These are phyloP conservation scores for Nematodospora anomalae DNA, from an alignment of 1,139 yeast species.

Conservation along the genomic window DNA sequence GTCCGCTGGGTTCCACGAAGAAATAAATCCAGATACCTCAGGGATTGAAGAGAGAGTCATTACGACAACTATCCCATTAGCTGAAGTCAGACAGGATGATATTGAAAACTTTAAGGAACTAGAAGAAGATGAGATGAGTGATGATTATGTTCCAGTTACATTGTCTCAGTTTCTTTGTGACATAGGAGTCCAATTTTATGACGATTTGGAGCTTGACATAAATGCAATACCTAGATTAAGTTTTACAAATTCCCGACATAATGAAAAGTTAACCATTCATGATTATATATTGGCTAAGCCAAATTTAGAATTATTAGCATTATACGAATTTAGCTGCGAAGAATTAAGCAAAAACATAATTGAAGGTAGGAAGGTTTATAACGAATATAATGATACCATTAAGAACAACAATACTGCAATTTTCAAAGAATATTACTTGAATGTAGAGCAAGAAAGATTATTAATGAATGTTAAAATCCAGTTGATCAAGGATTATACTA, in stretches of 20 bases:
- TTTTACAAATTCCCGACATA: conserved; percentile 16
- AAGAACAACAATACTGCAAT: conserved; percentile 48
- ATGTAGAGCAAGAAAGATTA: conserved; percentile 36
- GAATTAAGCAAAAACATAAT: conserved; percentile 52
- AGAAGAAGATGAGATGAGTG: conserved; percentile 16
- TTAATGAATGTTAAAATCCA: conserved; percentile 44
- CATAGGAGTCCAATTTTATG: conserved; percentile 51
- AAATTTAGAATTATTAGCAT: conserved; percentile 42
- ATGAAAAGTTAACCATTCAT: conserved; percentile 16
- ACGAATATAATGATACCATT: conserved; percentile 44
- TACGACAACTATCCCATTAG: conserved; percentile 32
- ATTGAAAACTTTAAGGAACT: conserved; percentile 8
- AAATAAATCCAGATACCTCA: conserved; percentile 4
- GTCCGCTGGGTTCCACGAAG: too few species aligned
- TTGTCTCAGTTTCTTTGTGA: conserved; percentile 46
- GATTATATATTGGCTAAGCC: conserved; percentile 37
- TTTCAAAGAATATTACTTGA: conserved; percentile 46
- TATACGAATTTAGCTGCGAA: conserved; percentile 51
- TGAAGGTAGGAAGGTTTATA: conserved; percentile 48
- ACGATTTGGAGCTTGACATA: conserved; percentile 46
- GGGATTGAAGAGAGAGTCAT: conserved; percentile 14
- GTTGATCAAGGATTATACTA: conserved; percentile 48
- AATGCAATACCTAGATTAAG: conserved; percentile 27
- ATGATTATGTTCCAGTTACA: conserved; percentile 33
- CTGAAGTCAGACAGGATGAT: conserved; percentile 21